Evolutionary conservation across 1,139 yeast genomes (phyloP).

Genomic region (Taiozyma sp.): DNA sequence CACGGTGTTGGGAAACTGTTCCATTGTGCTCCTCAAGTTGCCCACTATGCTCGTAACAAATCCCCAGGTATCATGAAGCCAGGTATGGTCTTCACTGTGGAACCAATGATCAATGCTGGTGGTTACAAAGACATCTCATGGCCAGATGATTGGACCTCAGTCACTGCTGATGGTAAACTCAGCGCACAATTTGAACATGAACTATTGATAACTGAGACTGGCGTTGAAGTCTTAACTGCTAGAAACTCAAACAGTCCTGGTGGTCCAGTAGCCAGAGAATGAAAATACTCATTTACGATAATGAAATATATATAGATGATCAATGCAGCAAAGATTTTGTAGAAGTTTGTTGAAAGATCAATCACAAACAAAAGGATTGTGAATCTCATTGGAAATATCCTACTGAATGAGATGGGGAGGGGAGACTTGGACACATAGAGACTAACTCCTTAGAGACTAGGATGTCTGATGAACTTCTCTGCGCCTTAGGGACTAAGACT

Average conservation of each 20-base stretch:
- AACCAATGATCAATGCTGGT: constrained; percentile 97
- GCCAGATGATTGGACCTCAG: constrained; percentile 99
- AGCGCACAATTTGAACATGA: constrained; percentile 98
- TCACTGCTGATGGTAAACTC: constrained; percentile 80
- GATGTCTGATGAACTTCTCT: too few relatives aligned
- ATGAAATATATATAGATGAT: background rate
- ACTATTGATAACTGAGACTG: constrained; percentile 85
- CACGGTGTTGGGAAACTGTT: constrained; percentile 88
- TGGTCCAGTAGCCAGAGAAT: constrained; percentile 62
- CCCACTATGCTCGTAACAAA: constrained; percentile 92
- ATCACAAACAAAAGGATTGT: background rate
- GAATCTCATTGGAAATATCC: too few relatives aligned
- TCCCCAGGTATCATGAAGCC: constrained; percentile 93
- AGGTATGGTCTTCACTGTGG: constrained; percentile 96
- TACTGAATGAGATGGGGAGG: too few relatives aligned
- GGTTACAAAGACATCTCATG: constrained; percentile 75
- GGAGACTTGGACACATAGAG: too few relatives aligned
- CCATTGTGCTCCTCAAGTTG: constrained; percentile 92
- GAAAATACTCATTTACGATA: background rate
- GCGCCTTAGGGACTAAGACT: background rate
- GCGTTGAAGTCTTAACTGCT: constrained; percentile 88
- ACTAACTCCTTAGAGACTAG: background rate
- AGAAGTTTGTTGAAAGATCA: too few relatives aligned
- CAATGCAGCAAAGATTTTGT: background rate
- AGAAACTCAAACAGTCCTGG: constrained; percentile 81